Conservation (phyloP, 768 basidiomycete genomes). For the Rhizopogon vesiculosus region DNA sequence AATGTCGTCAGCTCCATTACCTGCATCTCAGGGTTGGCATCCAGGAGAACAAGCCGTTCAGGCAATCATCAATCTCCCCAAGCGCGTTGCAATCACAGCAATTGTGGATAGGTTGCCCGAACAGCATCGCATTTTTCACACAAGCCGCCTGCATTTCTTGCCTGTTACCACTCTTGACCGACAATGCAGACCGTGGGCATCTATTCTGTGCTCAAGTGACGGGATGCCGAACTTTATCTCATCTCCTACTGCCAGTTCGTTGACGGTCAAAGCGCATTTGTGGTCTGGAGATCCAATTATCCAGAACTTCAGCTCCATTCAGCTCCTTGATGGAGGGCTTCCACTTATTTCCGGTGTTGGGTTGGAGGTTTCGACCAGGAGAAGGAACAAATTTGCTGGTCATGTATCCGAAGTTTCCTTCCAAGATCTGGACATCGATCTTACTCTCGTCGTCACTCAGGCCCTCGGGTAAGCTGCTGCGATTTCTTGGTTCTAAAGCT, state of each 20-base stretch:
- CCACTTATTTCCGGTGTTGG: conserved; percentile 53
- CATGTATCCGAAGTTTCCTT: conserved; percentile 29
- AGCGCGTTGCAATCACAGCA: conserved; percentile 17
- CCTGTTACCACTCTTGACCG: conserved; percentile 27
- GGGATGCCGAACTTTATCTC: conserved; percentile 24
- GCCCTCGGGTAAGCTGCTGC: conserved; percentile 46
- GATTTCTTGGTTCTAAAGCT: neutral
- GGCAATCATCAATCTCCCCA: conserved; percentile 17
- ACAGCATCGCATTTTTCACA: conserved; percentile 29
- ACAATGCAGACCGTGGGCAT: conserved; percentile 28
- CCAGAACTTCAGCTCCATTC: conserved; percentile 25
- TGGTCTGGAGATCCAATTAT: conserved; percentile 51
- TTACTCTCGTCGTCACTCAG: conserved; percentile 48
- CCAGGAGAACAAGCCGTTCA: conserved; percentile 26
- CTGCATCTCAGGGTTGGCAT: conserved; percentile 40
- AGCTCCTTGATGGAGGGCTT: conserved; percentile 12
- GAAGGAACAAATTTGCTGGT: conserved; percentile 63
- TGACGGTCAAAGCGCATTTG: conserved; percentile 17
- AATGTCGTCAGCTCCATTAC: neutral
- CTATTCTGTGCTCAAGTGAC: conserved; percentile 22
- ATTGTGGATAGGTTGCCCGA: conserved; percentile 22
- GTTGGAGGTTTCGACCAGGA: conserved; percentile 50
- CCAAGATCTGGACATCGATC: conserved; percentile 21
- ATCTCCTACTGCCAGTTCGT: conserved; percentile 17
- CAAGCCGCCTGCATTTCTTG: conserved; percentile 24